These are phyloP conservation scores for Liquidambar formosana DNA, from an alignment of 164 flowering plant species.

Conservation along the genomic window DNA sequence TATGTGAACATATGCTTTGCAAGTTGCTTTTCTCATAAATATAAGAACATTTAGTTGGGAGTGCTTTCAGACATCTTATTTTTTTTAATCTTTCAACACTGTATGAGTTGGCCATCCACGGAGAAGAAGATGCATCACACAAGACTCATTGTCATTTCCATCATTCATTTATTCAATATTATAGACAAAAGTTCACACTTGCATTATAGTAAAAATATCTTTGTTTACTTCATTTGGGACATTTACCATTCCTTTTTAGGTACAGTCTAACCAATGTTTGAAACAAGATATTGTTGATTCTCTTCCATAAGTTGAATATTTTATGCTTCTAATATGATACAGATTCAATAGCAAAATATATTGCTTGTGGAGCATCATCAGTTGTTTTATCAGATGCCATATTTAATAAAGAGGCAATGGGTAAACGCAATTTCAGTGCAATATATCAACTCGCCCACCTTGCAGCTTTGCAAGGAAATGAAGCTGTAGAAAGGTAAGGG, in stretches of 20 bases:
- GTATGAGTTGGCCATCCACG: no score
- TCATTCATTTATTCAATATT: no score
- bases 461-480: constrained; percentile 38
- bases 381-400: constrained; percentile 86
- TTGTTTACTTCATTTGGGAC: no score
- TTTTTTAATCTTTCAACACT: no score
- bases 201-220: no score
- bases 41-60: no score
- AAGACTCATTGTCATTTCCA: no score
- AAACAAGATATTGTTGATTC: neutral
- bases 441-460: constrained; percentile 47
- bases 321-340: constrained; percentile 10
- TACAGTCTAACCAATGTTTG: no score
- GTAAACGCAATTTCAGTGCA: constrained; percentile 36
- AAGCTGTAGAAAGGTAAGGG: constrained; percentile 49
- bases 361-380: constrained; percentile 60
- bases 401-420: constrained; percentile 60
- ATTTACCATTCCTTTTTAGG: no score
- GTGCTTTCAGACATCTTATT: neutral
- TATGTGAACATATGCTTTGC: neutral
- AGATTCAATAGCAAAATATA: constrained; percentile 55
- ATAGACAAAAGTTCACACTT: no score
- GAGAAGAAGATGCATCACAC: no score
- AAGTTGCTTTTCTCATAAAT: neutral
- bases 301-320: neutral